Base-by-base conservation (phyloP, 768 basidiomycete genomes). In the Xerocomellus intermedius region DNA sequence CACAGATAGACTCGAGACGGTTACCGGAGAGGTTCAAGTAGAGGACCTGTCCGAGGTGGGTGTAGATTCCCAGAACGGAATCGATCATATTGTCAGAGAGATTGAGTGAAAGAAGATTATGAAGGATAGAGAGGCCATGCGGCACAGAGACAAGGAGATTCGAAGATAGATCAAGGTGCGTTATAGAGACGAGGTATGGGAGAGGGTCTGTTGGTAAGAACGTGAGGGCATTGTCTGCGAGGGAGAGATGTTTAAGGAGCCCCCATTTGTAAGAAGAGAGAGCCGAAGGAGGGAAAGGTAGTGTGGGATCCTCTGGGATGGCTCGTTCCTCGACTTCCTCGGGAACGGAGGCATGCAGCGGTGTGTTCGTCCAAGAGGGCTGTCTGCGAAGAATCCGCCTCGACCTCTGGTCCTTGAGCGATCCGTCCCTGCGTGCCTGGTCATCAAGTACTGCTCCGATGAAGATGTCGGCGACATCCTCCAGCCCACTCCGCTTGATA, bases 71-170 rank as follows among this genome's bases (percentile, higher is more conserved):
- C 5, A 94, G 82, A 17, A 98, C 87, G 17, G 95, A 94, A 69
- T 96, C 94, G 61, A 99, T 94, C 84, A 99, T 92, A 75, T 99
- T 99, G 71, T 95, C 89, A 16, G 91, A 80, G n/a, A 99, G 82
- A 72, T 97, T 95, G 62, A 99, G 86, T n/a, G 89, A 91, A 50
- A 84, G 72, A 49, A 99, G 88, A 58, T 86, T 89, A 64, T 86
- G 83, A 22, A 99, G 81, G 6, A 77, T 67, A 16, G 84, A 80
- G 32, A 96, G 79, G 21, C 87, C 89, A 2, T 86, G 70, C 1
- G 94, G 94, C n/a, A 95, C 80, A 30, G 91, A 89, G 39, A 94
- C 85, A 43, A 98, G 82, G 17, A 97, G 83, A 69, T 97, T 97
- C 39, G 89, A 90, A 19, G 94, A 94, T 39, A 96, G 80, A 71